Evolutionary conservation across 2,329 filamentous ascomycete genomes (phyloP).

Genomic region (Diaporthe destruens): DNA sequence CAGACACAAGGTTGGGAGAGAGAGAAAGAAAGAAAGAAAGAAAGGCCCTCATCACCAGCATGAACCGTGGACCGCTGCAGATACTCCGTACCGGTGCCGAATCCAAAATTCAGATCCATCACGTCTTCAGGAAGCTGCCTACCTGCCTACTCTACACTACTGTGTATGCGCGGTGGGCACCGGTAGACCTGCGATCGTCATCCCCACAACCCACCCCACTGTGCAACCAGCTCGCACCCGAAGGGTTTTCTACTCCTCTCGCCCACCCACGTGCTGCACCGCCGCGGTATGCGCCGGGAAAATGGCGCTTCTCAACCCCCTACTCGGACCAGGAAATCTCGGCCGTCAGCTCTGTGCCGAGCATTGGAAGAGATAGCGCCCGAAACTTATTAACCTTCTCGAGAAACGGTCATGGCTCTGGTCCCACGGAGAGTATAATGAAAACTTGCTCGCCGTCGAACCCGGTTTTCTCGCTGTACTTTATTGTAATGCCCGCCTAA

Average conservation of each 20-base stretch:
- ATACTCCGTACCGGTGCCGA: not conserved
- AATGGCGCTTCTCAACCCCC: not conserved
- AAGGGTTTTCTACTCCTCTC: not conserved
- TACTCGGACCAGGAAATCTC: not conserved
- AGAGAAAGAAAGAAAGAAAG: too few relatives aligned
- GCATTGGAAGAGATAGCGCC: not conserved
- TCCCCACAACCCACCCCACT: slow-evolving; percentile 31
- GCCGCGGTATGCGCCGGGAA: slow-evolving; percentile 27
- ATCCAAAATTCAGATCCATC: not conserved
- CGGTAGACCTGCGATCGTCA: not conserved
- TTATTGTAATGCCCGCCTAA: not conserved
- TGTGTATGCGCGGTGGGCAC: slow-evolving; percentile 1
- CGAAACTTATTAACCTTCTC: not conserved
- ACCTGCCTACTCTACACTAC: too few relatives aligned
- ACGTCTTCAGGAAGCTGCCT: not conserved
- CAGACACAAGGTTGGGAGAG: not conserved
- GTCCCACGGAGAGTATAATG: not conserved
- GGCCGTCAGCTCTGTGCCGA: not conserved
- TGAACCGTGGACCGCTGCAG: not conserved
- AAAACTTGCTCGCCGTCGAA: not conserved
- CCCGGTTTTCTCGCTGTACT: not conserved
- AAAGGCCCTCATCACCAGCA: not conserved
- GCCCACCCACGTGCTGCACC: not conserved
- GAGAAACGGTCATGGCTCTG: not conserved
- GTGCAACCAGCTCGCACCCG: slow-evolving; percentile 5